Evolutionary conservation across 2,329 filamentous ascomycete species (phyloP).

Genomic region (Diplodia scrobiculata): DNA sequence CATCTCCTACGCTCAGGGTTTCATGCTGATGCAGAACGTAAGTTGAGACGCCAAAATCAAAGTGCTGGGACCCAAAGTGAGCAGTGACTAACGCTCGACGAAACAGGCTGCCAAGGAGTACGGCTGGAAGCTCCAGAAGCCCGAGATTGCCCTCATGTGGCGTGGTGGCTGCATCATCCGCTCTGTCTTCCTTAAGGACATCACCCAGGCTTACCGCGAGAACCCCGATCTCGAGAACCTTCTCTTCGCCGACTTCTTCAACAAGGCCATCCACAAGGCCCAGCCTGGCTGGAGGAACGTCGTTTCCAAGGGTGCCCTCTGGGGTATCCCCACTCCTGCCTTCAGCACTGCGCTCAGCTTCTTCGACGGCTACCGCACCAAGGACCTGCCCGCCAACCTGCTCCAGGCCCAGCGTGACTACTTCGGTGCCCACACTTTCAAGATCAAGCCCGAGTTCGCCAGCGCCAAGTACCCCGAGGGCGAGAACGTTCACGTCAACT

Average conservation of each 20-base stretch:
- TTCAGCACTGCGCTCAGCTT: constrained; percentile 97
- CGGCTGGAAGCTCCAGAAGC: constrained; percentile 99
- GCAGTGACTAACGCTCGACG: constrained; percentile 34
- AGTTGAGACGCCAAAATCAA: constrained; percentile 41
- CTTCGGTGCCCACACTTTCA: constrained; percentile 72
- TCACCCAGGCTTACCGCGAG: constrained; percentile 92
- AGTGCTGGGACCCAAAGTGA: not conserved
- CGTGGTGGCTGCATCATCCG: constrained; percentile 99
- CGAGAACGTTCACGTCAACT: constrained; percentile 98
- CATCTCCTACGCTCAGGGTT: constrained; percentile 98
- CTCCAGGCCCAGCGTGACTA: constrained; percentile 99
- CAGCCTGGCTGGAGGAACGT: constrained; percentile 65
- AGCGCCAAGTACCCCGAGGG: constrained; percentile 77
- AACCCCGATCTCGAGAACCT: constrained; percentile 96
- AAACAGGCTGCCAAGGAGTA: constrained; percentile 88
- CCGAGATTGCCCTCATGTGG: constrained; percentile 99
- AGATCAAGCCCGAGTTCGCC: constrained; percentile 56
- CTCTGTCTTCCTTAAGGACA: constrained; percentile 99
- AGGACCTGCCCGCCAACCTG: constrained; percentile 95
- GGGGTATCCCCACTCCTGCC: constrained; percentile 92
- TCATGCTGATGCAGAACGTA: constrained; percentile 99
- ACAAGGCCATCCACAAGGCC: constrained; percentile 96
- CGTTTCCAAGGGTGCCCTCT: constrained; percentile 85
- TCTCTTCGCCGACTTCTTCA: constrained; percentile 99
- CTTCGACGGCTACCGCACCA: constrained; percentile 98